These are phyloP conservation scores for Xylaria digitata DNA, from an alignment of 2,329 filamentous ascomycete species.

Conservation along the genomic window DNA sequence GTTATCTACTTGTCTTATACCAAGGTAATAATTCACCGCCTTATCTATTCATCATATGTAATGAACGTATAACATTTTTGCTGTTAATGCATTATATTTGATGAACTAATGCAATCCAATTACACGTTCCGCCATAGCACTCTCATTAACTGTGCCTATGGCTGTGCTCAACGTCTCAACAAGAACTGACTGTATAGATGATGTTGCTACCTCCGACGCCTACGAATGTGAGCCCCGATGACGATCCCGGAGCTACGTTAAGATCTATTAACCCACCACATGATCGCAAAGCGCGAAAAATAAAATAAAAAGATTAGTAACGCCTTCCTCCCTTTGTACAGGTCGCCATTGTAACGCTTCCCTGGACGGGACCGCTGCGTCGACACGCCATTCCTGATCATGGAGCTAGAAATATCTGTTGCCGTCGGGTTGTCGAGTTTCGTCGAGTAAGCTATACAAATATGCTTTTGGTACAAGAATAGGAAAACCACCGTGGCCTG, in stretches of 20 bases:
- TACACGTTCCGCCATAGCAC: constrained; percentile 20
- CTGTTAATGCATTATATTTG: constrained; percentile 28
- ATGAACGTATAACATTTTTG: background rate
- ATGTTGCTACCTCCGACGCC: constrained; percentile 38
- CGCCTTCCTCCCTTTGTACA: constrained; percentile 32
- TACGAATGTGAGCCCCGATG: constrained; percentile 29
- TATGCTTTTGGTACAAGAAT: constrained; percentile 48
- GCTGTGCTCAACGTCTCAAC: constrained; percentile 12
- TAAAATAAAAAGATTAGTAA: constrained; percentile 16
- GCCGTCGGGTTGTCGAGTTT: background rate
- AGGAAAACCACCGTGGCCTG: constrained; percentile 31
- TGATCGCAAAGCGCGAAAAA: constrained; percentile 19
- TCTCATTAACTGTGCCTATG: constrained; percentile 5
- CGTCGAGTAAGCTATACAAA: constrained; percentile 34
- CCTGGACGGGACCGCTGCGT: constrained; percentile 3
- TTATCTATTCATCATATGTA: no score
- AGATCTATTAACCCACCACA: constrained; percentile 35
- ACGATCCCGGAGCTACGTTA: constrained; percentile 21
- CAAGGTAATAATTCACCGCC: no score
- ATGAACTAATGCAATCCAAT: constrained; percentile 32
- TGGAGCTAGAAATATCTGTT: constrained; percentile 7
- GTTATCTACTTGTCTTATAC: no score
- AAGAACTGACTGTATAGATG: constrained; percentile 30
- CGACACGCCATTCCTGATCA: constrained; percentile 19
- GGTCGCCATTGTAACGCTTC: constrained; percentile 20